Evolutionary conservation across 2,329 filamentous ascomycete genomes (phyloP).

Genomic region (Huntiella abstrusa): DNA sequence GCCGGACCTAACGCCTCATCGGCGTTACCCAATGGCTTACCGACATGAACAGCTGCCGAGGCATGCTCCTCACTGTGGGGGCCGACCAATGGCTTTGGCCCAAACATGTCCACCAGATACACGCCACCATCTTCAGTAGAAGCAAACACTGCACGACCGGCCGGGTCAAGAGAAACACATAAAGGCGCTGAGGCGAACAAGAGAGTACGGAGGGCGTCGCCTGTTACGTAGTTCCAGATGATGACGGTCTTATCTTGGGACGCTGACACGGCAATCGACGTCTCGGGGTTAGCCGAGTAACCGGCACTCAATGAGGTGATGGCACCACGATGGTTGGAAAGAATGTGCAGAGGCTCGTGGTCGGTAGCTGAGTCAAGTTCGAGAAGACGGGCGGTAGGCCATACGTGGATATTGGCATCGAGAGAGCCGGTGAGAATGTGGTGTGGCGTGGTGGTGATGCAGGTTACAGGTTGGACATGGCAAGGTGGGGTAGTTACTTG

Average conservation of each 20-base stretch:
- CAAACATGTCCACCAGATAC: constrained; percentile 58
- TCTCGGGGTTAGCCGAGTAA: constrained; percentile 46
- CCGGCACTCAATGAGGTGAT: constrained; percentile 47
- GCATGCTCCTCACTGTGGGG: constrained; percentile 31
- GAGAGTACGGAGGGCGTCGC: constrained; percentile 59
- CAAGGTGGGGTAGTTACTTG: constrained; percentile 57
- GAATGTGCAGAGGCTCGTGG: constrained; percentile 54
- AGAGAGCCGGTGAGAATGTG: constrained; percentile 62
- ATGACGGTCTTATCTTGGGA: constrained; percentile 78
- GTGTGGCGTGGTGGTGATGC: constrained; percentile 50
- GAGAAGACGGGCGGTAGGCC: constrained; percentile 62
- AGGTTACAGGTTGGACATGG: constrained; percentile 65
- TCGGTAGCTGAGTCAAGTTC: constrained; percentile 34
- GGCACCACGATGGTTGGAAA: constrained; percentile 58
- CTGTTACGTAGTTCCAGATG: constrained; percentile 79
- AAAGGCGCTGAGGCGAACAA: constrained; percentile 57
- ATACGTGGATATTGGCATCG: constrained; percentile 83
- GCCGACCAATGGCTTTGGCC: constrained; percentile 35
- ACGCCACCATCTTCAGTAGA: constrained; percentile 65
- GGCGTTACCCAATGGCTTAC: constrained; percentile 33
- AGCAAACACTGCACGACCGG: constrained; percentile 63
- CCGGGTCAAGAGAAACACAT: constrained; percentile 61
- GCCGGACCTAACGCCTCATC: constrained; percentile 46
- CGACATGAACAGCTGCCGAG: constrained; percentile 37
- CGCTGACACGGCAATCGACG: constrained; percentile 67